Conservation (phyloP, 176 grass and related monocot species). For the Juncus effusus region DNA sequence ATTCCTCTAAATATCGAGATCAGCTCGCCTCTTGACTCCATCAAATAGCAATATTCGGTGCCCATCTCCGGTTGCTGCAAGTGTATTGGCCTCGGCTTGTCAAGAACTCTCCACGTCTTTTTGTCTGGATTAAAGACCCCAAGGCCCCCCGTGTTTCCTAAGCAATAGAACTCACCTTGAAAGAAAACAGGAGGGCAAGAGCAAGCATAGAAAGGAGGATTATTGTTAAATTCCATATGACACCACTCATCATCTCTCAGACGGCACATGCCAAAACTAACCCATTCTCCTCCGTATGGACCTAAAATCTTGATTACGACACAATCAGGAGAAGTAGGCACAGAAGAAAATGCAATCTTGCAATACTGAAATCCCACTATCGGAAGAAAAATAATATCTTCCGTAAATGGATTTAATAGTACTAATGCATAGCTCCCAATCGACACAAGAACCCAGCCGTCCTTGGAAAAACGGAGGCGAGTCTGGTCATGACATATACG, state of each 20-base stretch:
- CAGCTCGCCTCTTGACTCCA: constrained; percentile 9
- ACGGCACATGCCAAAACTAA: constrained; percentile 1
- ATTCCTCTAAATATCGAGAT: background rate
- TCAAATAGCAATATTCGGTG: constrained; percentile 11
- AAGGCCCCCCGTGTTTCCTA: constrained; percentile 14
- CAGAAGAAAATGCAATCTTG: constrained; percentile 22
- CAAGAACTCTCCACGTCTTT: no score
- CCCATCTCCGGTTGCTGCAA: background rate
- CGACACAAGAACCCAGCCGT: background rate
- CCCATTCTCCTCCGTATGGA: background rate
- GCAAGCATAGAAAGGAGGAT: background rate
- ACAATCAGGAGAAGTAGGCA: constrained; percentile 15
- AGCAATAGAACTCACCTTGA: constrained; percentile 17
- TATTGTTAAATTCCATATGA: background rate
- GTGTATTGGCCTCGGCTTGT: constrained; percentile 15
- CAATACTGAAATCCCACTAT: background rate
- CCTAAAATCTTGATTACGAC: background rate
- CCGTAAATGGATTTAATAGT: background rate
- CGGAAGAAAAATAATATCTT: background rate
- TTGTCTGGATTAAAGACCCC: constrained; percentile 33
- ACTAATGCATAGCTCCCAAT: background rate
- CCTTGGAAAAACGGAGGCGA: constrained; percentile 1
- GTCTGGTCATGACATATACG: background rate
- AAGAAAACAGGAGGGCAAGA: constrained; percentile 23
- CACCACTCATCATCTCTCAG: background rate